Evolutionary conservation across 73 alveolate species (phyloP), one percentile per base, ranked within the genome.

Genomic region (Paramecium octaurelia): DNA sequence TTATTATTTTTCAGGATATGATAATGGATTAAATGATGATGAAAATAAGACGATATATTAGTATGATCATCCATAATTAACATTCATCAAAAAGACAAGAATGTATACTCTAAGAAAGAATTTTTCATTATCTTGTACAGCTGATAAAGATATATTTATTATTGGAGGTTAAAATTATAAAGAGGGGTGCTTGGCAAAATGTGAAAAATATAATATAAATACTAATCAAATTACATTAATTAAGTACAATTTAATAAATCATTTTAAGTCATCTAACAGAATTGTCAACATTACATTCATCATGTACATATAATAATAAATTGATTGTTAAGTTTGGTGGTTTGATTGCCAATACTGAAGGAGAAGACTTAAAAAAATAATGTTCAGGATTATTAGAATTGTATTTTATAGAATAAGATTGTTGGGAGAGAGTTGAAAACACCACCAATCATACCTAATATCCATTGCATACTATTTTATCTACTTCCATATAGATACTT

Each of bases 141-240:
- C 16, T 1, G 70, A 40, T 44, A 42, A 48, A 80, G 70, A 80
- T 21, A 80, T 80, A 8, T 80, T 38, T 44, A 80, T 80, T 44
- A 48, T 80, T 42, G 91, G 91, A 43, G 91, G 91, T 7, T 80
- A 80, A 46, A 80, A 80, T 43, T 80, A 80, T 44, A 80, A 80
- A 43, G 91, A 80, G 44, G 91, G 91, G 4, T 80, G 91, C 8
- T 80, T 80, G n/a, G 34, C 73, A 6, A 80, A 80, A 80, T 80
- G 91, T 80, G 91, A 80, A 20, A 80, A 80, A 80, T 80, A 43
- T 34, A 48, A 20, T 48, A 80, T 80, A 20, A 43, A 80, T 20
- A 80, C 76, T 2, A 24, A 48, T 42, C n/a, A 21, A 23, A 80
- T 80, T 24, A 44, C 91, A 12, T 16, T 80, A 16, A 75, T 75